These are phyloP conservation scores for Naganishia albida DNA, from an alignment of 1,284 basidiomycete genomes.

Conservation along the genomic window DNA sequence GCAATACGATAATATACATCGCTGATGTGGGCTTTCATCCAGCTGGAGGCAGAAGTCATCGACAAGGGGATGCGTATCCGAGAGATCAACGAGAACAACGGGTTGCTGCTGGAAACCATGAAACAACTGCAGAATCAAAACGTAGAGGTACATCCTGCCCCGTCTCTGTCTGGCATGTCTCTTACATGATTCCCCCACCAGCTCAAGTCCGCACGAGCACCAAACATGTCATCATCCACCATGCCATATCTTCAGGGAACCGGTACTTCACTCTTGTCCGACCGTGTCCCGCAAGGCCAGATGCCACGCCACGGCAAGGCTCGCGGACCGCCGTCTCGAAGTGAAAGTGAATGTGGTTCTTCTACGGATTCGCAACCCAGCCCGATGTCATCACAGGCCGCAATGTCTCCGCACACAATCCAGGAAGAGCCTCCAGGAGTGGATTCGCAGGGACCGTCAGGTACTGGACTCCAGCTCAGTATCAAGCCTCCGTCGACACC, in stretches of 20 bases:
- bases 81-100: conserved; percentile 24
- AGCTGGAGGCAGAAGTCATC: conserved; percentile 24
- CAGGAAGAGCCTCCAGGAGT: background rate
- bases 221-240: background rate
- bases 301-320: no score
- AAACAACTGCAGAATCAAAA: conserved; percentile 23
- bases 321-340: background rate
- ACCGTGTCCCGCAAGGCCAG: no score
- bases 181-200: background rate
- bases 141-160: background rate
- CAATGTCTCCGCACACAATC: background rate
- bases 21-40: no score
- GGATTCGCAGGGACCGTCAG: background rate
- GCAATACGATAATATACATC: background rate
- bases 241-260: background rate
- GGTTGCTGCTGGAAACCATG: conserved; percentile 9
- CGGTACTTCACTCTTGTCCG: background rate
- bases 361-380: conserved; percentile 17
- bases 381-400: background rate
- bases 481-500: background rate
- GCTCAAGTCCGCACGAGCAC: conserved; percentile 1
- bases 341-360: conserved; percentile 11
- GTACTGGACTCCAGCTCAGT: conserved; percentile 1
- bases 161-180: no score
- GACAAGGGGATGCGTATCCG: conserved; percentile 18